A percentile compares a stretch with the other conserved stretches of the same genome.
phyloP scores from a whole-genome alignment of 2,329 filamentous ascomycete genomes.

The Cyphellophora europaea region DNA sequence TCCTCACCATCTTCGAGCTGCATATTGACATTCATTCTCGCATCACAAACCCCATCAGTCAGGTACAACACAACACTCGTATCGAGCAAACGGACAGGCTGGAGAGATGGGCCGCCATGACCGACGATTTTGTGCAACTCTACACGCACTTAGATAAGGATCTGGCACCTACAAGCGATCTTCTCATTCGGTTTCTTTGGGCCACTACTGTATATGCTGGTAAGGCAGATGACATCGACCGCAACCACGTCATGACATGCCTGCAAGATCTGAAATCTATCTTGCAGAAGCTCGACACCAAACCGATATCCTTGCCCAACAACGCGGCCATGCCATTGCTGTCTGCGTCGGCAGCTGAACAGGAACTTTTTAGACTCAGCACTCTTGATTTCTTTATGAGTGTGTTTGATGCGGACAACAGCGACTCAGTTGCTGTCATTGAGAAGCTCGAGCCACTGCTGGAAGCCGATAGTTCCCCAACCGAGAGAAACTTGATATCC shows the following conservation, averaged over 20 bases:
- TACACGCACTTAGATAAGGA: constrained; percentile 22
- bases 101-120: constrained; percentile 50
- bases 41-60: constrained; percentile 52
- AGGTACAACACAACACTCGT: constrained; percentile 43
- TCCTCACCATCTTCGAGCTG: constrained; percentile 55
- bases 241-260: constrained; percentile 52
- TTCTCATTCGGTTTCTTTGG: constrained; percentile 57
- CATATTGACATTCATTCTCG: constrained; percentile 57
- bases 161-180: constrained; percentile 25
- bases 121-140: constrained; percentile 43
- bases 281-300: constrained; percentile 38
- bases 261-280: constrained; percentile 53
- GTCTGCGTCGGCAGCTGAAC: constrained; percentile 71
- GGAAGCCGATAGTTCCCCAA: constrained; percentile 45
- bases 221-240: constrained; percentile 44
- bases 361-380: constrained; percentile 83
- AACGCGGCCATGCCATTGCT: constrained; percentile 84
- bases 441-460: constrained; percentile 88
- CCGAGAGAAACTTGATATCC: background rate
- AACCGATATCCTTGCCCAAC: constrained; percentile 59
- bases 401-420: constrained; percentile 74
- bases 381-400: constrained; percentile 95
- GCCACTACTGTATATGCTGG: constrained; percentile 54
- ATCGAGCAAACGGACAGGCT: constrained; percentile 49
- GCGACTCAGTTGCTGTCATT: constrained; percentile 75